Base-by-base conservation (phyloP, 345 rosid species). In the Euclidium syriacum region DNA sequence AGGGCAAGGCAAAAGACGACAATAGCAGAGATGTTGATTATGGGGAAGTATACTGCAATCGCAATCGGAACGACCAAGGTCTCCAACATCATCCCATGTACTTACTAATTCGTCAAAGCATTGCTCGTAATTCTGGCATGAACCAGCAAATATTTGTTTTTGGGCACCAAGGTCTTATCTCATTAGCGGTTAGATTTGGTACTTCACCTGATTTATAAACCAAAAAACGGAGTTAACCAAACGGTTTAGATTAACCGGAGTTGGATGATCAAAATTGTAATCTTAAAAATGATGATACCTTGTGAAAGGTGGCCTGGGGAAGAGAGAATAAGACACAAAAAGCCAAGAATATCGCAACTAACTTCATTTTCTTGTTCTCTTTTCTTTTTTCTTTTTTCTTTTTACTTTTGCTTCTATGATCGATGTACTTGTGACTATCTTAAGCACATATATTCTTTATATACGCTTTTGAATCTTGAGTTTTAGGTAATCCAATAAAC, bases 161-260 rank as follows among this genome's bases (percentile, higher is more conserved):
- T 16, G 72, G 72, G 27, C 72, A 68, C 65, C 72, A 68, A 0
- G 42, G 65, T 38, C 72, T 58, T n/a, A n/a, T 32, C 2, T 59
- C 52, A 40, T 43, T 1, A 38, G 4, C 8, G 5, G 35, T 17
- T 23, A 7, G 1, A 3, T 11, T 41, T 35, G 33, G 20, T 17
- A 15, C 59, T 58, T 68, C 67, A 69, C 73, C 73, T 69, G 44
- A 36, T 14, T 38, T 26, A 51, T 33, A 62, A 44, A 52, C 38
- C 12, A 27, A 24, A 42, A 1, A 7, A 14, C 18, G 23, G 19
- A 29, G n/a, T 50, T 11, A 24, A 49, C 15, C 18, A 2, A 42
- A 4, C 23, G 46, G 41, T 44, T 35, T 43, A 49, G 17, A 15
- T 18, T 9, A 6, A 27, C 26, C 6, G 39, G 35, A 58, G 39